Evolutionary conservation across 1,284 basidiomycete species (phyloP), one percentile per base, ranked within the genome.

Genomic region (Ceratobasidium sp.): DNA sequence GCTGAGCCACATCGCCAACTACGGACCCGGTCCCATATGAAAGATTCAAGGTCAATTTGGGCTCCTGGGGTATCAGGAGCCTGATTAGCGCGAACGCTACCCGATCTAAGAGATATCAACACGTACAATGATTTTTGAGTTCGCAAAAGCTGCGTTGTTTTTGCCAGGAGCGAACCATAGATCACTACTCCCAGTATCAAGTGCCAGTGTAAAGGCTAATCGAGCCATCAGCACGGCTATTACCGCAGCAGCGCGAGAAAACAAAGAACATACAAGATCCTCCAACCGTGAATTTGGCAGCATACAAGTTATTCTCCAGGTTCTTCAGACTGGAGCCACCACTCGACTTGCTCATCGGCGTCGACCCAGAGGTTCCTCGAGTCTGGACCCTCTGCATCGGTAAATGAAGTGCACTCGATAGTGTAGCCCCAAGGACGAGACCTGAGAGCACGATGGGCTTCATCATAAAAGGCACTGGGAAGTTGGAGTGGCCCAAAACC

Each of bases 151-250:
- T 26, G 43, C 32, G 32, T 58, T 23, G 34, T 45, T 23, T 12
- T 21, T 4, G 21, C 41, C 55, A 1, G 39, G 53, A n/a, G 26
- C 39, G 18, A 70, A 70, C 55, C 67, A 70, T 28, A 70, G 9
- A 39, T 70, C 67, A 28, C 67, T 70, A 32, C 67, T 70, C 39
- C 67, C 67, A 5, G 67, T 70, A 36, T 70, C 67, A 16, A 70
- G 67, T 18, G 12, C 53, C 12, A 70, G 41, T 2, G 67, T 70
- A 70, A 46, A 58, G 3, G 52, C 55, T 70, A 50, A 12, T 16
- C n/a, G 2, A 46, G 2, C 10, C 12, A 23, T 14, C 12, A 18
- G 21, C 12, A 59, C 12, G 59, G 14, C 8, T 6, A 14, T 30
- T 8, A 21, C 1, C 8, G 36, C 36, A 39, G 30, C 3, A 4